Conservation (phyloP, 768 basidiomycete genomes). For the Lentinula detonsa region DNA sequence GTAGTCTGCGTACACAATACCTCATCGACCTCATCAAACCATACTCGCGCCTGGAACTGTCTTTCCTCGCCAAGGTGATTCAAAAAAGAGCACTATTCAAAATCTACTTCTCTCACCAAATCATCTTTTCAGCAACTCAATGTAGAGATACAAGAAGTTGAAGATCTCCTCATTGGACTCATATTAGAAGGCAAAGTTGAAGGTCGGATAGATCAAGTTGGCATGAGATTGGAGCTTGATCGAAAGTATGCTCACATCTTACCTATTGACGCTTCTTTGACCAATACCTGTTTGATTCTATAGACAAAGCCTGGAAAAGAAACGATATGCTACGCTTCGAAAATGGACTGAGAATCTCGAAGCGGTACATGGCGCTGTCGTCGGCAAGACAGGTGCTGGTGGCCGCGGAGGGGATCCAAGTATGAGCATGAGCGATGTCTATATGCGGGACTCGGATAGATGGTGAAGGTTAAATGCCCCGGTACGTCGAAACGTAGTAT, state of each 20-base stretch:
- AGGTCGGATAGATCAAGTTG: conserved; percentile 94
- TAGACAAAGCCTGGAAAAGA: conserved; percentile 85
- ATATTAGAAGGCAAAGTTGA: conserved; percentile 97
- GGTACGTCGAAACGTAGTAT: no score
- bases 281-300: not conserved
- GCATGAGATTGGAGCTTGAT: conserved; percentile 88
- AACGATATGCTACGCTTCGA: conserved; percentile 73
- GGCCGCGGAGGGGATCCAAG: conserved; percentile 31
- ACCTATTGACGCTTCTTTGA: not conserved
- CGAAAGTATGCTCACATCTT: conserved; percentile 51
- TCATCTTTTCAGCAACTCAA: conserved; percentile 74
- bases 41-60: conserved; percentile 89
- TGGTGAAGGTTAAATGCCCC: not conserved
- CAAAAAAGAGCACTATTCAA: conserved; percentile 7
- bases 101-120: not conserved
- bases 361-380: conserved; percentile 67
- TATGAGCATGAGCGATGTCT: conserved; percentile 4
- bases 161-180: conserved; percentile 87
- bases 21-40: conserved; percentile 98
- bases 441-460: conserved; percentile 1
- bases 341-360: conserved; percentile 84
- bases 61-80: conserved; percentile 82
- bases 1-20: conserved; percentile 92
- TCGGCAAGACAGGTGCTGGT: conserved; percentile 55
- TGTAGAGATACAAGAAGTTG: conserved; percentile 86